Conservation (phyloP, 2,329 filamentous ascomycete genomes). For the Eurotiales sp. region DNA sequence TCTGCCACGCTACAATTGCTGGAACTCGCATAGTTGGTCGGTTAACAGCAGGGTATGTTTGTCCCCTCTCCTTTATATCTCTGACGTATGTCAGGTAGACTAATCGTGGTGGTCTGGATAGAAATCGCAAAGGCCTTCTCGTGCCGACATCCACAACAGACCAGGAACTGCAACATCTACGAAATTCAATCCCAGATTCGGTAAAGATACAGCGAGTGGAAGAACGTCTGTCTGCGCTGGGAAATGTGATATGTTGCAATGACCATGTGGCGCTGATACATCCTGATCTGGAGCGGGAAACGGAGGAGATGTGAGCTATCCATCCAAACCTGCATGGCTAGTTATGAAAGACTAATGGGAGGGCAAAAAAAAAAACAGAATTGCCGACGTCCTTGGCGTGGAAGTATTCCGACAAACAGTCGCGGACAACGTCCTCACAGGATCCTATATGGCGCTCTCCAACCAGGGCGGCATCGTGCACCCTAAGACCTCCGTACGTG, state of each 20-base stretch:
- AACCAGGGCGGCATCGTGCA: conserved; percentile 97
- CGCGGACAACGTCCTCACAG: conserved; percentile 93
- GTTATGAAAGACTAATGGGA: background rate
- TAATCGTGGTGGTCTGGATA: conserved; percentile 28
- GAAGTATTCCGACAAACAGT: conserved; percentile 76
- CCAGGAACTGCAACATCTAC: conserved; percentile 95
- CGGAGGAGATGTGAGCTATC: conserved; percentile 72
- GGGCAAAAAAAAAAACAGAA: conserved; percentile 42
- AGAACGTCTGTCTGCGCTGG: conserved; percentile 89
- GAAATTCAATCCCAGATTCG: conserved; percentile 85
- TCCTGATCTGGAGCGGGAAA: conserved; percentile 94
- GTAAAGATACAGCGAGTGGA: conserved; percentile 97
- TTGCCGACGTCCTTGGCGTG: conserved; percentile 76
- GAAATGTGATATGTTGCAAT: conserved; percentile 94
- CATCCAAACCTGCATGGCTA: background rate
- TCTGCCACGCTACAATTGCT: conserved; percentile 93
- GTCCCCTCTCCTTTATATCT: background rate
- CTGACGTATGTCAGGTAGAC: background rate
- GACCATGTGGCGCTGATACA: conserved; percentile 96
- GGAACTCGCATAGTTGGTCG: conserved; percentile 94
- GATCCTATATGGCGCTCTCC: conserved; percentile 91
- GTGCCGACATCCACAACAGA: conserved; percentile 95
- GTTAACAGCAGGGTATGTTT: conserved; percentile 77
- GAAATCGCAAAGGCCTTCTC: conserved; percentile 93
- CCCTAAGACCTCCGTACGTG: conserved; percentile 93